Base-by-base conservation (phyloP, 768 basidiomycete genomes). In the Rhizopogon vinicolor region DNA sequence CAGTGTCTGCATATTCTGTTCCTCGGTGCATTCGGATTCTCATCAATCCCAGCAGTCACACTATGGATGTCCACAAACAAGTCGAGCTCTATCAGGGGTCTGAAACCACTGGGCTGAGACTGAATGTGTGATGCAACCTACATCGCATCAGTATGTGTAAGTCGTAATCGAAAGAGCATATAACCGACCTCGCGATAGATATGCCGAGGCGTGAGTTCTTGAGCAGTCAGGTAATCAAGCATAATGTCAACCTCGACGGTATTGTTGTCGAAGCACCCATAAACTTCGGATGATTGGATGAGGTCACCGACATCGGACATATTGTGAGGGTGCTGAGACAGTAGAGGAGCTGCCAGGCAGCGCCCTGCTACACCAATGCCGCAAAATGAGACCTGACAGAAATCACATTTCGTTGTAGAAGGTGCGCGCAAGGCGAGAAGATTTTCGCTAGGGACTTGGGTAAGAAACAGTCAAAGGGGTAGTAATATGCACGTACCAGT, bases 311-410 rank as follows among this genome's bases (percentile, higher is more conserved):
- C 65, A 58, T 84, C 86, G 12, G 74, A 72, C 67, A 92, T 72
- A 28, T 79, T 85, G 55, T 91, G 85, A 2, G 86, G 89, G 14
- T 88, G 82, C 59, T 90, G 88, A 1, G 74, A 64, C 19, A 69
- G 55, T 12, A 92, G 67, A 13, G 80, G 73, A 16, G 78, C 68
- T 1, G 90, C 87, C 45, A 78, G 65, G 66, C 91, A 93, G 46
- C 91, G 84, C 14, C 80, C 81, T 54, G 83, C 89, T 22, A 93
- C 79, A 46, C 81, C 82, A 56, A 93, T 83, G 9, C 91, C 91
- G 63, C 91, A 93, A 68, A 93, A 93, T 1, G 78, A 87, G 7
- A 89, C 83, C 56, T 85, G 83, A 60, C 91, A 93, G 58, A 93
- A 79, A 65, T 92, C 91, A 64, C 91, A 93, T 69, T 82, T 86